Evolutionary conservation across 768 basidiomycete genomes (phyloP), one percentile per base, ranked within the genome.

Genomic region (Lentinula raphanica): DNA sequence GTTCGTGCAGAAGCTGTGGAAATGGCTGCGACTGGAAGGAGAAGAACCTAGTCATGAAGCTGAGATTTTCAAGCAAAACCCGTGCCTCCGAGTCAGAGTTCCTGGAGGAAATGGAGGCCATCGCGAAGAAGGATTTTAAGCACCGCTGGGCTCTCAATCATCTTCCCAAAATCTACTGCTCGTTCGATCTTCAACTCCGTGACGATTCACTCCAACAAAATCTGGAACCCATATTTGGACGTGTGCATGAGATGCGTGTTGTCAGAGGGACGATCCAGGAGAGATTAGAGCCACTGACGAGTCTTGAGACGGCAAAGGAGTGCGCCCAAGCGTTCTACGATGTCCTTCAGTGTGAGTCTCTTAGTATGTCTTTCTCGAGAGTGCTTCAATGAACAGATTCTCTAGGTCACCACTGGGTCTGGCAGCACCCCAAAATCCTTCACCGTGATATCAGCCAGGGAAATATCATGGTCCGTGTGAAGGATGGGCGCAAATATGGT

Each of bases 401-500:
- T 32, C n/a, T 27, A 50, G 53, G 36, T 40, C 53, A 54, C 28
- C 23, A 42, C 23, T 54, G 53, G 53, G 36, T 25, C 23, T 17
- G 9, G 2, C 28, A 39, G 5, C 31, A 54, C 17, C 53, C 53
- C 13, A 3, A n/a, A 39, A 32, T 54, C 3, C 53, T 54, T 42
- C 53, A 54, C 40, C 53, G 53, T 13, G 53, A 54, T 23, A 38
- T 54, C 53, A 54, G 53, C 39, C 38, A 27, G 3, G 53, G 27
- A 19, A 54, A 54, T 40, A 54, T 54, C 21, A 54, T 54, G 53
- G 25, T 54, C 13, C 35, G 53, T 6, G n/a, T 3, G 5, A 40
- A 27, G 4, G 36, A 40, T 21, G 35, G 27, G n/a, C 39, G 31
- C 12, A 38, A 38, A 12, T 11, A 38, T 12, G 36, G 36, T 12